Evolutionary conservation across 768 basidiomycete species (phyloP).

Genomic region (Mycena capillaripes): DNA sequence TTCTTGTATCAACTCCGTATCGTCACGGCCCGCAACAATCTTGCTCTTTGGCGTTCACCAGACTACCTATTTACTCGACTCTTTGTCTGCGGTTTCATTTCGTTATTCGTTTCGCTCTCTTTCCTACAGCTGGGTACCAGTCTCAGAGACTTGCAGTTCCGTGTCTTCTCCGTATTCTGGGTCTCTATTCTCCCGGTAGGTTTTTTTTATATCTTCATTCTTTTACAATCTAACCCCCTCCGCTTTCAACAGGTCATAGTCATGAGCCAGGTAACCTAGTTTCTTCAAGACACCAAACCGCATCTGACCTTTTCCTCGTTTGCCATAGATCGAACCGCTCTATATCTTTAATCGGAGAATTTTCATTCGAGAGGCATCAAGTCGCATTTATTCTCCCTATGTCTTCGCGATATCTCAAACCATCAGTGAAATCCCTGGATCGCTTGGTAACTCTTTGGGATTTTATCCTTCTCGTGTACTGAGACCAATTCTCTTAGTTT

Average conservation of each 20-base stretch:
- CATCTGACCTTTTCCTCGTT: no score
- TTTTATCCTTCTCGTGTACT: background rate
- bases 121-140: slow-evolving; percentile 82
- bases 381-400: slow-evolving; percentile 88
- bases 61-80: slow-evolving; percentile 89
- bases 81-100: slow-evolving; percentile 80
- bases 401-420: slow-evolving; percentile 90
- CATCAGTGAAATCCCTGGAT: slow-evolving; percentile 78
- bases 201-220: background rate
- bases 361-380: slow-evolving; percentile 76
- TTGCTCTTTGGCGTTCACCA: slow-evolving; percentile 85
- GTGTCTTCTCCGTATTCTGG: slow-evolving; percentile 82
- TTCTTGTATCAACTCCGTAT: slow-evolving; percentile 81
- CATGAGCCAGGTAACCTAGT: slow-evolving; percentile 67
- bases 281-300: background rate
- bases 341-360: slow-evolving; percentile 80
- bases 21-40: slow-evolving; percentile 76
- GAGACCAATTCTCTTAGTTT: slow-evolving; percentile 69
- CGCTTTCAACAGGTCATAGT: slow-evolving; percentile 72
- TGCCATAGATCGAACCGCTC: slow-evolving; percentile 73
- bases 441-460: background rate
- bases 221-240: slow-evolving; percentile 66
- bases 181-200: slow-evolving; percentile 67
- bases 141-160: slow-evolving; percentile 79
- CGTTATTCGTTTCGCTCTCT: slow-evolving; percentile 80